Percentiles rank a stretch among this genome's conserved stretches.
These are phyloP conservation scores for Thielaviopsis musarum DNA, from an alignment of 2,329 filamentous ascomycete genomes.

Conservation along the genomic window DNA sequence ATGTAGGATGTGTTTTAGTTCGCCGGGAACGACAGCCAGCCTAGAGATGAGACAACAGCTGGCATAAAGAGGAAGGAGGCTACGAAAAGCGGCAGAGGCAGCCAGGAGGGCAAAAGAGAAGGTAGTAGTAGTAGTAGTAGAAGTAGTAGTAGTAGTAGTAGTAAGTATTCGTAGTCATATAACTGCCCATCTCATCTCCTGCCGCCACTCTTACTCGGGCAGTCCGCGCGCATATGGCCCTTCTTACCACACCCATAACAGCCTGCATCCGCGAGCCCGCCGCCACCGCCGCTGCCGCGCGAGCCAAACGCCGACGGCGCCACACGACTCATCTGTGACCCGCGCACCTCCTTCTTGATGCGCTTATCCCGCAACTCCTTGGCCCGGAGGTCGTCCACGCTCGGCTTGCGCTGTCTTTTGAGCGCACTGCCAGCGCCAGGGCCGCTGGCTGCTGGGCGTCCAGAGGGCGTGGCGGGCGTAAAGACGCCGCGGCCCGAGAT, in stretches of 20 bases:
- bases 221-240: conserved; percentile 43
- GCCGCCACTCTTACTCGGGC: conserved; percentile 23
- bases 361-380: conserved; percentile 40
- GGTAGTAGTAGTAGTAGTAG: neutral
- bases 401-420: conserved; percentile 3
- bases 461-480: neutral
- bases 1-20: neutral
- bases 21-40: neutral
- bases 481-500: conserved; percentile 8
- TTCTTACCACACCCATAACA: conserved; percentile 46
- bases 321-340: conserved; percentile 7
- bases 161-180: neutral
- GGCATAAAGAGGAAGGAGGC: neutral
- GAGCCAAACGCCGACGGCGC: conserved; percentile 2
- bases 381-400: conserved; percentile 11
- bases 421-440: conserved; percentile 3
- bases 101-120: neutral
- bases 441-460: conserved; percentile 9
- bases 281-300: neutral
- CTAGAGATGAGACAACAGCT: neutral
- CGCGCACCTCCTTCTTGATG: conserved; percentile 43
- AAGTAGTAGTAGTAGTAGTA: neutral
- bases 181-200: neutral
- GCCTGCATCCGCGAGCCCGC: conserved; percentile 19
- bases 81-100: neutral